Conservation (phyloP, 345 rosid genomes). For the Populus davidiana region DNA sequence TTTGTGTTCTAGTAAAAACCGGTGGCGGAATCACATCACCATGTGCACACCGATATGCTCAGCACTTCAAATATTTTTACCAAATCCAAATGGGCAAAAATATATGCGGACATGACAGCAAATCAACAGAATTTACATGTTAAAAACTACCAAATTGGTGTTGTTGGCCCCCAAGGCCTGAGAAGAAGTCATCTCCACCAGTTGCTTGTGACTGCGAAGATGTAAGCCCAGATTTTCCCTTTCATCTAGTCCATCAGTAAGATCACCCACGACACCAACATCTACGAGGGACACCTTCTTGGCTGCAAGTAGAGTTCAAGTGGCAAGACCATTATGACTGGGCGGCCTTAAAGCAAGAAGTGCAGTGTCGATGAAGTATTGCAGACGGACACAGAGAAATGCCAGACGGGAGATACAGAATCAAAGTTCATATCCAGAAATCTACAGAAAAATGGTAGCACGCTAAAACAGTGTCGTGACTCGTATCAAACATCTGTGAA, state of each 20-base stretch:
- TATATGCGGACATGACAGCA: background rate
- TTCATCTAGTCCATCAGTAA: constrained; percentile 54
- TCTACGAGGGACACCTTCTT: constrained; percentile 87
- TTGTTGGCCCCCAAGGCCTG: constrained; percentile 58
- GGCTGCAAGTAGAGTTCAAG: constrained; percentile 53
- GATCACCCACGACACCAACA: constrained; percentile 66
- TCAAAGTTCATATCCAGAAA: background rate
- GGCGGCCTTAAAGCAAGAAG: background rate
- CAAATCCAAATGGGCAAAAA: constrained; percentile 1
- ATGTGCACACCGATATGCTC: constrained; percentile 3
- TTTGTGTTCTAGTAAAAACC: background rate
- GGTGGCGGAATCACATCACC: constrained; percentile 3
- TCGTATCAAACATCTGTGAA: no score
- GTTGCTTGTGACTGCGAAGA: constrained; percentile 31
- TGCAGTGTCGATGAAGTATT: background rate
- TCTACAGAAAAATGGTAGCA: background rate
- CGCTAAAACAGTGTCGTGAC: background rate
- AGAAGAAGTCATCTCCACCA: constrained; percentile 61
- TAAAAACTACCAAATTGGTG: constrained; percentile 56
- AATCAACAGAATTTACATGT: constrained; percentile 38
- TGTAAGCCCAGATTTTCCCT: constrained; percentile 50
- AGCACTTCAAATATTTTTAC: background rate
- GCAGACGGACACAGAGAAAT: background rate
- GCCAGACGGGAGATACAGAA: background rate
- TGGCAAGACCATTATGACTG: background rate